These are phyloP conservation scores for Moesziomyces aphidis DNA, from an alignment of 1,284 basidiomycete genomes.

Conservation along the genomic window DNA sequence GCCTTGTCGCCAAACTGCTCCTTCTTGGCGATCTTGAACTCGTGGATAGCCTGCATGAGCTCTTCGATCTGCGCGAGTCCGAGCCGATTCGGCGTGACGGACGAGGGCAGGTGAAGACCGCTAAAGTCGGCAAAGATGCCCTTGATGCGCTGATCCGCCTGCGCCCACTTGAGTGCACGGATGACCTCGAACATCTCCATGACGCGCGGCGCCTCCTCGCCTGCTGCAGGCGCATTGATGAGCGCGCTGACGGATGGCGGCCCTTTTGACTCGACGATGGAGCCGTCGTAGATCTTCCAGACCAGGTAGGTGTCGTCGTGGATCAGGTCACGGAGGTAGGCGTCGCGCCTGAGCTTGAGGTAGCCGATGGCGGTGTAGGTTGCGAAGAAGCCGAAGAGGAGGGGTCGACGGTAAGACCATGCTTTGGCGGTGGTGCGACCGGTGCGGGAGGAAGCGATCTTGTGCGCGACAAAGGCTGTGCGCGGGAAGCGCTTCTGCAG, in stretches of 20 bases:
- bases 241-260: slow-evolving; percentile 45
- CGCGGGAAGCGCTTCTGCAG: slow-evolving; percentile 42
- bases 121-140: slow-evolving; percentile 70
- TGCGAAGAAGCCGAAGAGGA: slow-evolving; percentile 43
- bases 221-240: slow-evolving; percentile 37
- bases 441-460: slow-evolving; percentile 31
- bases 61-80: slow-evolving; percentile 70
- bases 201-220: slow-evolving; percentile 52
- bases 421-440: slow-evolving; percentile 35
- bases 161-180: slow-evolving; percentile 68
- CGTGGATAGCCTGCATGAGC: slow-evolving; percentile 68
- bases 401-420: slow-evolving; percentile 46
- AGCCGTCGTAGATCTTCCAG: slow-evolving; percentile 66
- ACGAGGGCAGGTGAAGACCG: slow-evolving; percentile 66
- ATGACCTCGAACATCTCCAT: slow-evolving; percentile 69
- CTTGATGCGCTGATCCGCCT: slow-evolving; percentile 67
- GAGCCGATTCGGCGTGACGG: slow-evolving; percentile 59
- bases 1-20: slow-evolving; percentile 59
- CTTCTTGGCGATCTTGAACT: slow-evolving; percentile 68
- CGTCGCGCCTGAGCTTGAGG: slow-evolving; percentile 48
- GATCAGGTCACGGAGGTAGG: slow-evolving; percentile 48
- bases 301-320: slow-evolving; percentile 63
- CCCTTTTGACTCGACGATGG: slow-evolving; percentile 60
- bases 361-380: slow-evolving; percentile 51
- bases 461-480: slow-evolving; percentile 37